phyloP scores from a whole-genome alignment of 495 filamentous ascomycete genomes.

The Thermochaetoides thermophila region DNA sequence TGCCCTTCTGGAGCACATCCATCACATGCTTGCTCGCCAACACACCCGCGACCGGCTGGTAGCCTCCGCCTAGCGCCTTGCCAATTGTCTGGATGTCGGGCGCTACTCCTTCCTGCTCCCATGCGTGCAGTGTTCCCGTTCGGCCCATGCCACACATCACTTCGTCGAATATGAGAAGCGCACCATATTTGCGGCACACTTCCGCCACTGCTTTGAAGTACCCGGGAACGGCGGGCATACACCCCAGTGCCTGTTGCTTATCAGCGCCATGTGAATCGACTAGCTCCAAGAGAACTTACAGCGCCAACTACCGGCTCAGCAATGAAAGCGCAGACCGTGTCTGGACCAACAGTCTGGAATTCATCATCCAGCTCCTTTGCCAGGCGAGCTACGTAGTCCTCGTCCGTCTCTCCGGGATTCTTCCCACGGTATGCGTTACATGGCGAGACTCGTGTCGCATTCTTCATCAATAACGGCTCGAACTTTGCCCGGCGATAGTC shows the following conservation, averaged over 20 bases:
- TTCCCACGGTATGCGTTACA: slow-evolving; percentile 38
- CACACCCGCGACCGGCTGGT: slow-evolving; percentile 46
- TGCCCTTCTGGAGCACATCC: slow-evolving; percentile 39
- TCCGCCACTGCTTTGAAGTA: slow-evolving; percentile 56
- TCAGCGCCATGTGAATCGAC: background rate
- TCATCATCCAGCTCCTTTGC: slow-evolving; percentile 57
- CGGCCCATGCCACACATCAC: slow-evolving; percentile 71
- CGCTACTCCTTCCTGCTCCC: slow-evolving; percentile 43
- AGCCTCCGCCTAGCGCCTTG: slow-evolving; percentile 54
- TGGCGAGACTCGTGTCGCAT: slow-evolving; percentile 50
- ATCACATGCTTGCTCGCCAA: slow-evolving; percentile 40
- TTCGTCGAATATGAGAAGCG: slow-evolving; percentile 61
- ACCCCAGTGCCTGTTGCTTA: slow-evolving; percentile 38
- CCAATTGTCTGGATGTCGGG: slow-evolving; percentile 50
- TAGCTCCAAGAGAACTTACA: slow-evolving; percentile 9
- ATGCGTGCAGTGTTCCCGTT: slow-evolving; percentile 51
- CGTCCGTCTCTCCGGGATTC: slow-evolving; percentile 17
- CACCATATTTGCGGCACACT: slow-evolving; percentile 58
- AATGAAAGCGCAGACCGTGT: slow-evolving; percentile 63
- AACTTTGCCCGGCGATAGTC: slow-evolving; percentile 47
- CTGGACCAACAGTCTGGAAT: slow-evolving; percentile 54
- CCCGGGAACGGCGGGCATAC: slow-evolving; percentile 48
- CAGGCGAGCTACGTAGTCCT: slow-evolving; percentile 35
- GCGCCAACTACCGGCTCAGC: slow-evolving; percentile 54
- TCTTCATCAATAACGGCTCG: slow-evolving; percentile 45